phyloP scores from a whole-genome alignment of 2,329 filamentous ascomycete genomes.

The Orbilia ellipsospora region DNA sequence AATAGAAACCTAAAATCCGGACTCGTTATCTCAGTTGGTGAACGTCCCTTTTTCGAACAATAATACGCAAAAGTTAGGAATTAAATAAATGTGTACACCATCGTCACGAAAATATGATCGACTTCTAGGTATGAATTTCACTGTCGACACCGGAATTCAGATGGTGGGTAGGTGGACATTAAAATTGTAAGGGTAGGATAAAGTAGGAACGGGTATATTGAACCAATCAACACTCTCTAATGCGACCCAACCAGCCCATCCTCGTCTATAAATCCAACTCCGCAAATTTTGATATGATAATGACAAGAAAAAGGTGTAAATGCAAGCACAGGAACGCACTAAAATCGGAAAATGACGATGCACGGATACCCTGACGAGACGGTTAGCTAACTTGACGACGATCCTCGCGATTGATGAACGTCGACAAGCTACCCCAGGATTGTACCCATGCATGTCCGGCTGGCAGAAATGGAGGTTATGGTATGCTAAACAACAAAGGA shows the following conservation, averaged over 20 bases:
- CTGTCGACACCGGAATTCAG: conserved; percentile 34
- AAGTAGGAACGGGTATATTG: conserved; percentile 56
- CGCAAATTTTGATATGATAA: conserved; percentile 55
- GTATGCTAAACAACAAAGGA: conserved; percentile 35
- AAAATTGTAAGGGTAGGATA: conserved; percentile 56
- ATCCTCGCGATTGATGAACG: conserved; percentile 55
- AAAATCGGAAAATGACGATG: conserved; percentile 56
- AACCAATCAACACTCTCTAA: conserved; percentile 56
- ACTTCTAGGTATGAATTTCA: conserved; percentile 27
- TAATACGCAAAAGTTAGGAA: background rate
- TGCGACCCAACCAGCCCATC: conserved; percentile 56
- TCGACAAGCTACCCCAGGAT: conserved; percentile 55
- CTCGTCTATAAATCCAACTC: conserved; percentile 56
- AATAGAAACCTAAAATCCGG: conserved; percentile 19
- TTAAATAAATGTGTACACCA: conserved; percentile 10
- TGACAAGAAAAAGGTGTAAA: conserved; percentile 54
- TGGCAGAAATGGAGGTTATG: conserved; percentile 26
- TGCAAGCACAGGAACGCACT: conserved; percentile 49
- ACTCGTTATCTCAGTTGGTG: background rate
- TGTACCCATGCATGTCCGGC: conserved; percentile 42
- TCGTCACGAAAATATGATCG: conserved; percentile 14
- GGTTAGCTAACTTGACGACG: conserved; percentile 52
- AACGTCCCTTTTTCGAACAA: background rate
- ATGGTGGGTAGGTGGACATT: conserved; percentile 56
- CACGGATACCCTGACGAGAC: conserved; percentile 53